These are phyloP conservation scores for Pleurotus cornucopiae DNA, from an alignment of 768 basidiomycete species.

Conservation along the genomic window DNA sequence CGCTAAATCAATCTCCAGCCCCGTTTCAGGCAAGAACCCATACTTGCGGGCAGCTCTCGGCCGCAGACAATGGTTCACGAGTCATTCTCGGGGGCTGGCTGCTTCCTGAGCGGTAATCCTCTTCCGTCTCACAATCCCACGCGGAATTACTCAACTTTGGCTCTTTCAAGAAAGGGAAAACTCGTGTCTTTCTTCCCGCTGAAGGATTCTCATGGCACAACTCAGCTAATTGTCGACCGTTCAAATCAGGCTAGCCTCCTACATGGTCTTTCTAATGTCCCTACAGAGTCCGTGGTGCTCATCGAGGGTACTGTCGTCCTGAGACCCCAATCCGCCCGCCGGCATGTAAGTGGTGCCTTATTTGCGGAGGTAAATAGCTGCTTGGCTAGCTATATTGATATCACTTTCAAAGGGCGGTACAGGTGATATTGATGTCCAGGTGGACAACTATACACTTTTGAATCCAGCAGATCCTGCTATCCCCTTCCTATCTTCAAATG, in stretches of 20 bases:
- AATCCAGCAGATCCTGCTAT: slow-evolving; percentile 70
- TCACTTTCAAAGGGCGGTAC: slow-evolving; percentile 43
- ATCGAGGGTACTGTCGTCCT: slow-evolving; percentile 68
- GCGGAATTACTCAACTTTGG: slow-evolving; percentile 27
- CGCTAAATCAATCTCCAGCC: slow-evolving; percentile 28
- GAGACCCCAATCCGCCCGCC: slow-evolving; percentile 59
- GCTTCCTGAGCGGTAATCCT: slow-evolving; percentile 71
- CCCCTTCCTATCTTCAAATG: slow-evolving; percentile 84
- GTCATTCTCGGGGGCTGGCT: slow-evolving; percentile 84
- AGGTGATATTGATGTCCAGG: slow-evolving; percentile 78
- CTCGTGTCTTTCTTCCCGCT: slow-evolving; percentile 82
- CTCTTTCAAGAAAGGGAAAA: slow-evolving; percentile 59
- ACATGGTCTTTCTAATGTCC: slow-evolving; percentile 51
- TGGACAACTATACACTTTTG: slow-evolving; percentile 66
- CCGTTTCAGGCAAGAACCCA: slow-evolving; percentile 64
- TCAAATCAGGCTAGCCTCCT: slow-evolving; percentile 27
- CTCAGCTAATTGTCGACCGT: slow-evolving; percentile 73
- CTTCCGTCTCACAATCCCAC: slow-evolving; percentile 25
- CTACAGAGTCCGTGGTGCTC: slow-evolving; percentile 75
- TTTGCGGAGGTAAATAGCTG: slow-evolving; percentile 3
- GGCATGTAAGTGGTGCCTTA: slow-evolving; percentile 42
- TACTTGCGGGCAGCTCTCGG: slow-evolving; percentile 53
- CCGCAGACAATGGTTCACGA: slow-evolving; percentile 43
- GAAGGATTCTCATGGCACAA: slow-evolving; percentile 70
- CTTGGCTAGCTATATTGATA: neutral